Percentiles rank a stretch among this genome's conserved stretches.
Evolutionary conservation across 164 flowering plant genomes (phyloP).

Genomic region (Echeveria elegans): DNA sequence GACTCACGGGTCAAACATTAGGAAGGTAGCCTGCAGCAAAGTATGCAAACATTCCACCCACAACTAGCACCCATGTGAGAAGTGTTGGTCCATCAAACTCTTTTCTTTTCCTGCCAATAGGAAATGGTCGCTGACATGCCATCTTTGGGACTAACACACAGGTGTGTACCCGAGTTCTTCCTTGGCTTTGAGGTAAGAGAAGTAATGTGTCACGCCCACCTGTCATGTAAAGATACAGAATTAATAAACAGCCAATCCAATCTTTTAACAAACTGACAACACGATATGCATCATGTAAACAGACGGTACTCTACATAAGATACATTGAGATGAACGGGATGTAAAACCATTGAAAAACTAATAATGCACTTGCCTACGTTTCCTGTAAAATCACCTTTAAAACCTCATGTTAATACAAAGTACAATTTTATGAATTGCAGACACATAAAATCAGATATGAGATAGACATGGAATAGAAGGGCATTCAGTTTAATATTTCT

Average conservation of each 20-base stretch:
- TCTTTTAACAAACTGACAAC: background rate
- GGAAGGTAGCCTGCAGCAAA: slow-evolving; percentile 62
- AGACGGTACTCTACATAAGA: background rate
- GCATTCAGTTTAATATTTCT: background rate
- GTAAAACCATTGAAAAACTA: background rate
- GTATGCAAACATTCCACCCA: slow-evolving; percentile 46
- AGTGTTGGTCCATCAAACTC: slow-evolving; percentile 77
- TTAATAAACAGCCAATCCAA: background rate
- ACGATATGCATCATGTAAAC: background rate
- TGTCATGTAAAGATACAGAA: slow-evolving; percentile 15
- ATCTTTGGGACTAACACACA: slow-evolving; percentile 57
- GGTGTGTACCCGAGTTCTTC: slow-evolving; percentile 83
- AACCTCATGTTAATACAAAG: no score
- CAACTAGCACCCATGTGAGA: slow-evolving; percentile 47
- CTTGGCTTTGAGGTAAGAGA: slow-evolving; percentile 72
- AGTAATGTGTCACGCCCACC: slow-evolving; percentile 94
- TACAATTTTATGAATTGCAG: no score
- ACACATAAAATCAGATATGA: no score
- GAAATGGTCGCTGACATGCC: slow-evolving; percentile 87
- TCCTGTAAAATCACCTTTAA: background rate
- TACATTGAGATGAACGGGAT: background rate
- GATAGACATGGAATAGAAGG: background rate
- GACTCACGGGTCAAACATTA: slow-evolving; percentile 42
- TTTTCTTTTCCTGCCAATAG: slow-evolving; percentile 68
- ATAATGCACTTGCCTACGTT: background rate